phyloP scores from a whole-genome alignment of 352 stramenopile species.

The Aphanomyces euteiches region DNA sequence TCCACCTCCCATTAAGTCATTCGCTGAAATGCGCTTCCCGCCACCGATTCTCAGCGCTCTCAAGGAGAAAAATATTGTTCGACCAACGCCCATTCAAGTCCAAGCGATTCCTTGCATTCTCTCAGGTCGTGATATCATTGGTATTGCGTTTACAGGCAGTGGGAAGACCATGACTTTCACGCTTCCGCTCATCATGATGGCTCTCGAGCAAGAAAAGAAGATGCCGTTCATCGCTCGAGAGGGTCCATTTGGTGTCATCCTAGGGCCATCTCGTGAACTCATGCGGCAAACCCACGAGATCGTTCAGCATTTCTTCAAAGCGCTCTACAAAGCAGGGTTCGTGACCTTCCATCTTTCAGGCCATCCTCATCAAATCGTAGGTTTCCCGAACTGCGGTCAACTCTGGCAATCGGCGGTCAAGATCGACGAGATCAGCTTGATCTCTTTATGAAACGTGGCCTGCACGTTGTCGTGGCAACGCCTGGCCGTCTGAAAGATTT shows the following conservation, averaged over 20 bases:
- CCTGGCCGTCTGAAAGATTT: slow-evolving; percentile 96
- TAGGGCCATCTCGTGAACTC: slow-evolving; percentile 96
- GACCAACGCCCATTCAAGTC: slow-evolving; percentile 98
- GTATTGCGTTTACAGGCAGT: slow-evolving; percentile 98
- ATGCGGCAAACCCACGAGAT: slow-evolving; percentile 98
- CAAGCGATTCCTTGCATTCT: slow-evolving; percentile 97
- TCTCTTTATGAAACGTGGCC: slow-evolving; percentile 75
- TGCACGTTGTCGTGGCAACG: slow-evolving; percentile 97
- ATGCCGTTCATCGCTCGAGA: slow-evolving; percentile 91
- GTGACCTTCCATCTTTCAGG: not conserved
- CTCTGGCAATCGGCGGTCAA: slow-evolving; percentile 96
- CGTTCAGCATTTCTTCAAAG: slow-evolving; percentile 89
- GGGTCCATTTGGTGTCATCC: slow-evolving; percentile 95
- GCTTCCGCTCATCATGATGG: slow-evolving; percentile 95
- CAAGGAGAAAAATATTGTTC: slow-evolving; percentile 93
- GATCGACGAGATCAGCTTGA: slow-evolving; percentile 91
- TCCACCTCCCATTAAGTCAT: slow-evolving; percentile 94
- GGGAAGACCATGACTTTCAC: slow-evolving; percentile 99
- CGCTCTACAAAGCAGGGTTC: slow-evolving; percentile 53
- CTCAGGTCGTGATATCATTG: slow-evolving; percentile 96
- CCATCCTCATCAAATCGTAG: not conserved
- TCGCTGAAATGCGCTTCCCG: slow-evolving; percentile 97
- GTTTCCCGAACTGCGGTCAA: slow-evolving; percentile 81
- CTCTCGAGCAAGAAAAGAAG: slow-evolving; percentile 95
- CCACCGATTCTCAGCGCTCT: slow-evolving; percentile 89